Evolutionary conservation across 495 filamentous ascomycete genomes (phyloP), one percentile per base, ranked within the genome.

Genomic region (Cercophora scortea): DNA sequence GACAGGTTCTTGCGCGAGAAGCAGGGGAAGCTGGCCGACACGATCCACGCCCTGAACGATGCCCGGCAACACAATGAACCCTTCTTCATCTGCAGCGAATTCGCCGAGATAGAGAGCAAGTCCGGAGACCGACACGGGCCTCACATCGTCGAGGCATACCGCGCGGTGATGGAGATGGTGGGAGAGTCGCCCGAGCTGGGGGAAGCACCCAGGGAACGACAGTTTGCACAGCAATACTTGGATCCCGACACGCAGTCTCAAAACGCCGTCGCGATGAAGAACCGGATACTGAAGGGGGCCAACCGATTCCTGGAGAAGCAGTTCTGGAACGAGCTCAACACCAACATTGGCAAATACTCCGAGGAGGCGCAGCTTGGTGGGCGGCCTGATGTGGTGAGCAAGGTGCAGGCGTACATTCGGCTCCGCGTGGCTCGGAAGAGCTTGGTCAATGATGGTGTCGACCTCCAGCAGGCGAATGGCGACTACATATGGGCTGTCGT

Each of bases 401-500:
- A 93, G 71, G 84, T 96, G 62, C 86, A 89, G 52, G 93, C 89
- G 1, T 99, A 90, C 61, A 85, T 97, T 63, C 82, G 88, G 46
- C 77, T 95, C 51, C 81, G 85, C 45, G 75, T 82, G 32, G 73
- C 80, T 4, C 79, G 86, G 43, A 93, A 89, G 70, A 87, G 92
- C 57, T 81, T 96, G 25, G 85, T 81, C 2, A 79, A 82, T 1
- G 90, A 95, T 62, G 81, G 81, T 53, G 76, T 78, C 9, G 79
- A 86, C 52, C 68, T 94, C 39, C 88, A 92, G 62, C 75, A 78
- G 57, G 77, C 88, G 36, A 80, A 82, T n/a, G 79, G 79, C 42
- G 89, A 95, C 61, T 92, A 86, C 61, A 86, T 90, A 56, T 99
- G 94, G 94, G 89, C 89, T 43, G 71, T 96, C 12, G 80, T 97